Evolutionary conservation across 2,329 filamentous ascomycete genomes (phyloP).

Genomic region (Colletotrichum endophyticum): DNA sequence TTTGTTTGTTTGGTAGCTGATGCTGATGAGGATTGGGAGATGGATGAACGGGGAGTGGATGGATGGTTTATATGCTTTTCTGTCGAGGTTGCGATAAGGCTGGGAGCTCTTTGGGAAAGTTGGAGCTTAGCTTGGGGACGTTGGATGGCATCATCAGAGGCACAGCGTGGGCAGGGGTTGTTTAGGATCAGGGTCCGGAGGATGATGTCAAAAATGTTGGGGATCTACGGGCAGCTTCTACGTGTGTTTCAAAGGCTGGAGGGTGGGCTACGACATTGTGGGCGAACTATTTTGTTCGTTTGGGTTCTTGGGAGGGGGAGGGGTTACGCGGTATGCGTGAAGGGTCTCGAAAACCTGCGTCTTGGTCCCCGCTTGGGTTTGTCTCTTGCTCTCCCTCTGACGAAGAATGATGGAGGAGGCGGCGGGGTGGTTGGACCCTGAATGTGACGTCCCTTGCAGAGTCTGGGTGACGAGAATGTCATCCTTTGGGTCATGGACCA

Average conservation of each 20-base stretch:
- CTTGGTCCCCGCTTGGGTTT: not conserved
- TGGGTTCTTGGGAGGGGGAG: not conserved
- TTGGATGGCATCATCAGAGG: constrained; percentile 16
- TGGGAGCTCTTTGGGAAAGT: not conserved
- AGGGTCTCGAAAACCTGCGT: constrained; percentile 18
- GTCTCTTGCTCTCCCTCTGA: not conserved
- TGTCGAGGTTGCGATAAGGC: not conserved
- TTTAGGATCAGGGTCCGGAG: not conserved
- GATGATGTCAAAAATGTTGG: constrained; percentile 17
- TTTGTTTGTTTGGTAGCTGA: constrained; percentile 5
- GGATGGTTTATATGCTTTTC: constrained; percentile 17
- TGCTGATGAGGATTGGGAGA: not conserved
- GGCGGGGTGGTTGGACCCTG: not conserved
- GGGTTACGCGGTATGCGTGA: not conserved
- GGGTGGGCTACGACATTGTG: not conserved
- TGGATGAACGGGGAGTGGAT: not conserved
- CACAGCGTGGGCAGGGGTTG: not conserved
- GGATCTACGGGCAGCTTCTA: not conserved
- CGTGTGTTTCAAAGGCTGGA: not conserved
- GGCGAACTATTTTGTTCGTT: not conserved
- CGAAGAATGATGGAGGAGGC: not conserved
- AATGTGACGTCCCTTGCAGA: constrained; percentile 15
- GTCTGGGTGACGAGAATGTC: not conserved
- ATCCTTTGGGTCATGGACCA: not conserved
- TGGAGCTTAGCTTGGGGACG: not conserved